phyloP scores from a whole-genome alignment of 371 early-diverging fungal genomes.

The Mortierella sp. region DNA sequence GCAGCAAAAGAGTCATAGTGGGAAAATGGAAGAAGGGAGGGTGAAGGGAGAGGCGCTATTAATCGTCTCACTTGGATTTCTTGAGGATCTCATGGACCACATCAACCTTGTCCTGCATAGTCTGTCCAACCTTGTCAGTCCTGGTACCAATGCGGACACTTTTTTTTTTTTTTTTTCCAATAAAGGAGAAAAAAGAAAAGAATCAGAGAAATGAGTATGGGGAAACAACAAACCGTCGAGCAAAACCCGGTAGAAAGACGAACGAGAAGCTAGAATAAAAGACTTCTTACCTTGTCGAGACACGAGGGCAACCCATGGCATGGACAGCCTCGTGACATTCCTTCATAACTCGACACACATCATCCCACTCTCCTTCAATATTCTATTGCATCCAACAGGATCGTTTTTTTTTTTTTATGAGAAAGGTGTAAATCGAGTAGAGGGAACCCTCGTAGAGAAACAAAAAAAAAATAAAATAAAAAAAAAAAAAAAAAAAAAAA shows the following conservation, averaged over 20 bases:
- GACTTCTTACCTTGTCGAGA: constrained; percentile 44
- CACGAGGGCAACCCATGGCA: constrained; percentile 52
- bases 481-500: not conserved
- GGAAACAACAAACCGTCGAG: too few relatives aligned
- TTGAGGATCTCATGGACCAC: constrained; percentile 46
- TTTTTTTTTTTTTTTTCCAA: too few relatives aligned
- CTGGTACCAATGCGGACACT: constrained; percentile 52
- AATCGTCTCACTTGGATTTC: not conserved
- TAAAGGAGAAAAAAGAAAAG: too few relatives aligned
- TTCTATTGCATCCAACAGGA: constrained; percentile 21
- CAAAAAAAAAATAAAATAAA: not conserved
- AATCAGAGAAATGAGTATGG: too few relatives aligned
- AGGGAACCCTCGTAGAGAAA: not conserved
- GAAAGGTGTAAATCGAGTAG: too few relatives aligned
- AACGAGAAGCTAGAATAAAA: not conserved
- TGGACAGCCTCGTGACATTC: constrained; percentile 53
- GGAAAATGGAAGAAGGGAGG: too few relatives aligned
- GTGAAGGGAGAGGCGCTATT: not conserved
- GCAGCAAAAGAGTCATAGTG: too few relatives aligned
- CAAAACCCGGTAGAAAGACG: not conserved
- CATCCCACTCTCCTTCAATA: constrained; percentile 52
- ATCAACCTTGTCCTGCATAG: constrained; percentile 48
- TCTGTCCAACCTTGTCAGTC: constrained; percentile 49
- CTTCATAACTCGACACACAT: constrained; percentile 50
- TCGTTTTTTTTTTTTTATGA: too few relatives aligned